Evolutionary conservation across 2,329 filamentous ascomycete species (phyloP).

Genomic region (Gyromitra esculenta): DNA sequence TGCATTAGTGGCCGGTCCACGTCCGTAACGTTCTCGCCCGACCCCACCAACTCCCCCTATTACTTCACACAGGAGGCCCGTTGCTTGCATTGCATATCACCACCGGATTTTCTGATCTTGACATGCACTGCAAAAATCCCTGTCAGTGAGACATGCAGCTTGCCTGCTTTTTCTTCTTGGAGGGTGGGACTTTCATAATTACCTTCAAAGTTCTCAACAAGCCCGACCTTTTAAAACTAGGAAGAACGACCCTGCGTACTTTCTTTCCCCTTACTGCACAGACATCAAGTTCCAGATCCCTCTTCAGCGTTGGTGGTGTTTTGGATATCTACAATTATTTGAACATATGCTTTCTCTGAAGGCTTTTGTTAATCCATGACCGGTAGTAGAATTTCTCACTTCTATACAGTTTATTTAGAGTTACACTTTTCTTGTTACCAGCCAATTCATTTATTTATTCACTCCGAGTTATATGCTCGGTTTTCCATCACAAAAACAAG

Average conservation of each 20-base stretch:
- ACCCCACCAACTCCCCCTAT: slow-evolving; percentile 42
- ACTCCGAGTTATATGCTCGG: not conserved
- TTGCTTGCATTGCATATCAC: slow-evolving; percentile 42
- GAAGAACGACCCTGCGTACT: slow-evolving; percentile 36
- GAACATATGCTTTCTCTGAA: slow-evolving; percentile 50
- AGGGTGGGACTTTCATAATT: slow-evolving; percentile 27
- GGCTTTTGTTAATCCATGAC: slow-evolving; percentile 50
- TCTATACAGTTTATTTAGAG: slow-evolving; percentile 3
- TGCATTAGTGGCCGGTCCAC: slow-evolving; percentile 43
- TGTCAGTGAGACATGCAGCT: slow-evolving; percentile 45
- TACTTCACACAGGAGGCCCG: slow-evolving; percentile 39
- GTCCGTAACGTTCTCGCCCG: slow-evolving; percentile 37
- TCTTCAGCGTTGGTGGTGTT: slow-evolving; percentile 41
- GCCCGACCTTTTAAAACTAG: slow-evolving; percentile 46
- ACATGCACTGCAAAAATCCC: slow-evolving; percentile 41
- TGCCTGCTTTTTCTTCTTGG: slow-evolving; percentile 10
- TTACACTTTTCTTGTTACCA: not conserved
- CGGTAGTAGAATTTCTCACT: slow-evolving; percentile 34
- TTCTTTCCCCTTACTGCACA: slow-evolving; percentile 24
- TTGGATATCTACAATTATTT: slow-evolving; percentile 38
- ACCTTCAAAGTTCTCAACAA: slow-evolving; percentile 27
- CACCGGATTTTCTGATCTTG: slow-evolving; percentile 48
- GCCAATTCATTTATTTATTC: not conserved
- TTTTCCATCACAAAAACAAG: not conserved
- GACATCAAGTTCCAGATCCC: slow-evolving; percentile 17